Evolutionary conservation across 768 basidiomycete species (phyloP), one percentile per base, ranked within the genome.

Genomic region (Boletus reticuloceps): DNA sequence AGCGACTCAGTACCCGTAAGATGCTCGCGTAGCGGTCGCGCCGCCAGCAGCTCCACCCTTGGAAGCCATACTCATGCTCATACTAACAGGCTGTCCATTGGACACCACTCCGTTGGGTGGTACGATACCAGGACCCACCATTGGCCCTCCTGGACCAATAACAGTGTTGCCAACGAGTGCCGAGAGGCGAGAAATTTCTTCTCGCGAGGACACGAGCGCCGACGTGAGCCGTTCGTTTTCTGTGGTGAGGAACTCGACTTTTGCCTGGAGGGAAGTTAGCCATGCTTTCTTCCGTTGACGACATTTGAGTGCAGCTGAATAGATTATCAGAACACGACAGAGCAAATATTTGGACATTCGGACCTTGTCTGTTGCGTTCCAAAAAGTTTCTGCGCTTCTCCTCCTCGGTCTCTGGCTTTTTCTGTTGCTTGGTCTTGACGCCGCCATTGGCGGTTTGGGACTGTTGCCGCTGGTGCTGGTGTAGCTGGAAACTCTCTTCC

Each of bases 261-360:
- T 95, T 39, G 88, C 84, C 72, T 99, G 97, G 17, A 99, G 79
- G 58, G 91, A 87, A 29, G 86, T 81, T 14, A 98, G 82, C 97
- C 97, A 99, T 6, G 94, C 94, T 72, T 99, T 99, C 75, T 99
- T 99, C 55, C 97, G 89, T 69, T 99, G 97, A 36, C 97, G 93
- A 74, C 97, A 99, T 75, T 98, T 98, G 62, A 98, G 84, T 7
- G 97, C 97, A 58, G 97, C 96, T 98, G 63, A 2, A 51, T 12
- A 46, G 31, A 36, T 13, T 37, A 32, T 58, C 56, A 67, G 46
- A 47, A 53, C 7, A 20, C 16, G 50, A 36, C 19, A 36, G n/a
- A 6, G 37, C 13, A 17, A 44, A 20, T 46, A 31, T n/a, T 17
- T 27, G 31, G 10, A 39, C 12, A 25, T 22, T 3, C 55, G 19